Evolutionary conservation across 371 early-diverging fungal species (phyloP).

Genomic region (Mucor plumbeus): DNA sequence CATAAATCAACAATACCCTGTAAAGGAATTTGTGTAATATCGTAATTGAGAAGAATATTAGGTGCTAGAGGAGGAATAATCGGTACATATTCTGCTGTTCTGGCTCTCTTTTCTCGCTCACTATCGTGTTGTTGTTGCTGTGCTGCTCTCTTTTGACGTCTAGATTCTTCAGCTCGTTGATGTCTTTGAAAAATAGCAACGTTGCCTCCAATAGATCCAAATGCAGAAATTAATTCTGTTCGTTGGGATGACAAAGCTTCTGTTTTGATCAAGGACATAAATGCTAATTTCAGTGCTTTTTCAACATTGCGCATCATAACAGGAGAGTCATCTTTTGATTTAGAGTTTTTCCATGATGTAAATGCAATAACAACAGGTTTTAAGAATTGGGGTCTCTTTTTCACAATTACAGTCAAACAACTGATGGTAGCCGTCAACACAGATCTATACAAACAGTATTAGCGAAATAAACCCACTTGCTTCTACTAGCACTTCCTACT

Average conservation of each 20-base stretch:
- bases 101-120: conserved; percentile 28
- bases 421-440: conserved; percentile 52
- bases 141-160: conserved; percentile 22
- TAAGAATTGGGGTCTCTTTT: conserved; percentile 42
- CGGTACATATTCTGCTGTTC: conserved; percentile 15
- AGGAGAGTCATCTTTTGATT: conserved; percentile 35
- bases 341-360: conserved; percentile 32
- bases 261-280: conserved; percentile 48
- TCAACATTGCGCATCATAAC: conserved; percentile 47
- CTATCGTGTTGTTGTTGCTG: conserved; percentile 16
- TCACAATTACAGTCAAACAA: conserved; percentile 42
- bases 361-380: conserved; percentile 31
- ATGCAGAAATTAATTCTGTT: conserved; percentile 40
- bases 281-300: conserved; percentile 45
- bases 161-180: conserved; percentile 33
- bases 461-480: not conserved
- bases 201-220: conserved; percentile 50
- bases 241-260: conserved; percentile 36
- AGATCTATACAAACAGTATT: conserved; percentile 22
- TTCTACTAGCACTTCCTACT: conserved; percentile 23
- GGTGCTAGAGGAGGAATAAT: conserved; percentile 18
- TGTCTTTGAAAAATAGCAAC: conserved; percentile 43
- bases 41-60: conserved; percentile 38
- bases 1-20: conserved; percentile 41
- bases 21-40: conserved; percentile 47